Evolutionary conservation across 176 grass and related monocot genomes (phyloP), one percentile per base, ranked within the genome.

Genomic region (Aegilops longissima): DNA sequence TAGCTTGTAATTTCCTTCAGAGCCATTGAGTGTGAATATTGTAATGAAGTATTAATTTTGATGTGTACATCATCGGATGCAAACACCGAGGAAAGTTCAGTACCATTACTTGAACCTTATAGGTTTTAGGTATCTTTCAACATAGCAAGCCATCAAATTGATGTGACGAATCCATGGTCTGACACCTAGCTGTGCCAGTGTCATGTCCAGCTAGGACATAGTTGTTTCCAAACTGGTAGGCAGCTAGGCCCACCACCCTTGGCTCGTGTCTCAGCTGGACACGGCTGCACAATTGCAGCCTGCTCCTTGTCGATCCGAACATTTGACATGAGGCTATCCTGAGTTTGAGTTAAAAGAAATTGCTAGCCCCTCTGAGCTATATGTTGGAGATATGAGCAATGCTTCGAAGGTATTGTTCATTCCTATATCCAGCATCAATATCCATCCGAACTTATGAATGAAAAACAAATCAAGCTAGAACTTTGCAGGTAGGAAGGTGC

Each of bases 301-400:
- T 72, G 36, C 31, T 45, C 39, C 14, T 25, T 44, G 33, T 38
- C 12, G 7, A 51, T 75, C 42, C 27, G 72, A 13, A 23, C 38
- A 49, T 51, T n/a, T n/a, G 36, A n/a, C 72, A 51, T 75, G 72
- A 5, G 9, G 16, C 49, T 73, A 49, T 82, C 30, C 42, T 20
- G 36, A 49, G 39, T 83, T 83, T 38, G 81, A 70, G 65, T 34
- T 73, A 8, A 73, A 39, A 54, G 20, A 82, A 38, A 20, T 12
- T 40, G 45, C 5, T 58, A 27, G 8, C 12, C 8, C 34, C 9
- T 5, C 21, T 40, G 31, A 69, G 9, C 64, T 52, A n/a, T 35
- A 82, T 25, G 13, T 72, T 83, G 66, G 44, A 70, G 65, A 70
- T 23, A 82, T 35, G 44, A 82, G 31, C 42, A 54, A 82, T 54